Evolutionary conservation across 805 yeast species (phyloP), one percentile per base, ranked within the genome.

Genomic region (Monosporozyma unispora): DNA sequence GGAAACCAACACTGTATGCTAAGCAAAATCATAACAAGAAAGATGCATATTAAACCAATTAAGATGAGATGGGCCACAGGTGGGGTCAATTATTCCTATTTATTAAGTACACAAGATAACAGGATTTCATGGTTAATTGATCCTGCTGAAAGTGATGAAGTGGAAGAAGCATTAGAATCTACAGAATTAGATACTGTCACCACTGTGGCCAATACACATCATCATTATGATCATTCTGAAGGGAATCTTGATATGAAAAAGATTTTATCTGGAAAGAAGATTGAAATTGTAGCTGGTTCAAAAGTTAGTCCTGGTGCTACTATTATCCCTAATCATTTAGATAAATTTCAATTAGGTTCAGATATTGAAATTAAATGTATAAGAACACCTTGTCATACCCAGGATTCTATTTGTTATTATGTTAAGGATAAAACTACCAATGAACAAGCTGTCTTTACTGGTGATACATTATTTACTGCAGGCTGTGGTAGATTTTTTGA

Each of bases 401-500:
- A 85, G 67, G 99, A 93, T 68, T 87, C 96, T 3, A 86, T 93
- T 52, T 91, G 98, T 62, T 93, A 88, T 67, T 84, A 68, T 58
- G 88, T 78, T 0, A 71, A 71, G 44, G 98, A 91, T 63, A 42
- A 52, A 0, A 57, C 64, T n/a, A 79, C 89, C 0, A 75, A 73
- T 31, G 79, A 88, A 56, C 74, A 73, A 54, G 89, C 84, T 3
- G 89, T 93, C 1, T 88, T 93, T 69, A 87, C 97, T 0, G 99
- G 99, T 11, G 99, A 93, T 67, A 93, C 99, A 0, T 72, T 93
- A 41, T 93, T 93, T 69, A 85, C 79, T 43, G 87, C 91, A 41
- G 99, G 99, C 2, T 90, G 97, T 64, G 99, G 99, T 10, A 75
- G 98, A 48, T 93, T 93, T 68, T 93, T 93, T 63, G 99, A 93